phyloP scores from a whole-genome alignment of 2,329 filamentous ascomycete genomes.

The Penicillium freii region DNA sequence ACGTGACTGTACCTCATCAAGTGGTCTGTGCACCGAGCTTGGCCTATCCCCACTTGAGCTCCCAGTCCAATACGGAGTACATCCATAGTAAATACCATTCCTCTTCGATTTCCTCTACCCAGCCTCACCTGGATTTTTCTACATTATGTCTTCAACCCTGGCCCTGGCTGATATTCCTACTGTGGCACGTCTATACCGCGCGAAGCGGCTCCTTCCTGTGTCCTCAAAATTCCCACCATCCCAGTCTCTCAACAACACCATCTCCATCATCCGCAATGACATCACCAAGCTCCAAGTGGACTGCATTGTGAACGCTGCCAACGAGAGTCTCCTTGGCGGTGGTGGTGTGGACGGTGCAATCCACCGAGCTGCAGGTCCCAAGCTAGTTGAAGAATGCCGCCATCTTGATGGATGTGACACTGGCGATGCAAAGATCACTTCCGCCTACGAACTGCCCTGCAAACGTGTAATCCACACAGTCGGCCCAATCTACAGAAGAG shows the following conservation, averaged over 20 bases:
- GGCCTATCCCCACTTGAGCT: slow-evolving; percentile 1
- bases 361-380: slow-evolving; percentile 73
- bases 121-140: not conserved
- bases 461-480: slow-evolving; percentile 85
- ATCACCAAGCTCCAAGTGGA: slow-evolving; percentile 78
- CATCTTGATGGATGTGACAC: slow-evolving; percentile 70
- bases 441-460: slow-evolving; percentile 71
- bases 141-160: slow-evolving; percentile 24
- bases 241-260: slow-evolving; percentile 49
- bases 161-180: slow-evolving; percentile 41
- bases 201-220: slow-evolving; percentile 47
- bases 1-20: not conserved
- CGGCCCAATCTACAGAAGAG: slow-evolving; percentile 68
- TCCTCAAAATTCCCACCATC: slow-evolving; percentile 42
- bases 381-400: slow-evolving; percentile 68
- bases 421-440: slow-evolving; percentile 79
- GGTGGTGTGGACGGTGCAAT: slow-evolving; percentile 92
- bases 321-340: slow-evolving; percentile 72
- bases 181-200: slow-evolving; percentile 63
- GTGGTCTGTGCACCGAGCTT: not conserved
- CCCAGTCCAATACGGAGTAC: not conserved
- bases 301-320: slow-evolving; percentile 92
- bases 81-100: not conserved
- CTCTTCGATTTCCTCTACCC: not conserved
- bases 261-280: slow-evolving; percentile 70